A percentile compares a stretch with the other conserved stretches of the same genome.
phyloP scores from a whole-genome alignment of 2,329 filamentous ascomycete genomes.

The Arthrobotrys sinensis region DNA sequence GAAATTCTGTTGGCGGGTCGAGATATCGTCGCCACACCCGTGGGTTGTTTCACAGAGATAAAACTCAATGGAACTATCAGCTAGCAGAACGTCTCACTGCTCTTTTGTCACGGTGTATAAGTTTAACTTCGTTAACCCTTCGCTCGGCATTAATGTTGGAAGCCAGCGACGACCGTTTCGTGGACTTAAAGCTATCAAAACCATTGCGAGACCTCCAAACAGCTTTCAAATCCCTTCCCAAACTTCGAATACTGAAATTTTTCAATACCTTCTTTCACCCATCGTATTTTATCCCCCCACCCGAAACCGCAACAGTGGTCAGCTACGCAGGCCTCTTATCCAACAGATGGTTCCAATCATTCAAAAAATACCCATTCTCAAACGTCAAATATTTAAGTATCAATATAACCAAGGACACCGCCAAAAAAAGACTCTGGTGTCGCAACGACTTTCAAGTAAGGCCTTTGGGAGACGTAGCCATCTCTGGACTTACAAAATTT shows the following conservation, averaged over 20 bases:
- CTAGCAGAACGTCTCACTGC: not conserved
- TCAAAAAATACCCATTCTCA: not conserved
- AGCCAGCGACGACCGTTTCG: not conserved
- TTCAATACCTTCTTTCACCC: not conserved
- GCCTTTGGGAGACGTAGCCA: not conserved
- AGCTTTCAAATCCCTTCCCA: not conserved
- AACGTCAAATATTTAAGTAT: not conserved
- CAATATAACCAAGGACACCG: not conserved
- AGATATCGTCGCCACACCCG: not conserved
- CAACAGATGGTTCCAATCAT: conserved; percentile 4
- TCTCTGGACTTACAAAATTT: not conserved
- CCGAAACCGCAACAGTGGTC: not conserved
- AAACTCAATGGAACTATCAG: not conserved
- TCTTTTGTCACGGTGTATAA: not conserved
- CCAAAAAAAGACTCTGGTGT: not conserved
- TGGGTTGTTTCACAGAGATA: not conserved
- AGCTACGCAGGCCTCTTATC: not conserved
- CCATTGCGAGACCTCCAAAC: not conserved
- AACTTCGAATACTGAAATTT: not conserved
- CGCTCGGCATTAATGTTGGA: too few species aligned
- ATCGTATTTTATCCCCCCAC: not conserved
- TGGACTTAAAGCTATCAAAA: not conserved
- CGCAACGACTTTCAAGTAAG: not conserved
- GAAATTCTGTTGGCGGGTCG: too few species aligned
- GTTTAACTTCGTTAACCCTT: not conserved